Evolutionary conservation across 768 basidiomycete genomes (phyloP), one percentile per base, ranked within the genome.

Genomic region (Mycena vitilis): DNA sequence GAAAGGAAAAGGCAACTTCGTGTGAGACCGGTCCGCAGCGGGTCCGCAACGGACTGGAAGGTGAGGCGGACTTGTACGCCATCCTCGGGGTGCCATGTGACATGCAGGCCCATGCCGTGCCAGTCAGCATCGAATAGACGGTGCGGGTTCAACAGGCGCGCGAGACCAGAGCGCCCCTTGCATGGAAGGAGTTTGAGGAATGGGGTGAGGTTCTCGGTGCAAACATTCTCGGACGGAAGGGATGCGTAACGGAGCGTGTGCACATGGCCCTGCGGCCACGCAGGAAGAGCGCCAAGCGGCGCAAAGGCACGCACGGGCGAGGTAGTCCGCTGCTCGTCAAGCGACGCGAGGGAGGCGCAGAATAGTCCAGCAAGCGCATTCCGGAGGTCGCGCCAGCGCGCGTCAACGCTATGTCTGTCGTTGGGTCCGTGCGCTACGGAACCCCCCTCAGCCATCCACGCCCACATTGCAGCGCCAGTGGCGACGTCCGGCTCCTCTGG

Each of bases 141-240:
- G 72, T 97, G 94, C 0, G 95, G 93, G 75, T 96, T 94, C 51
- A 99, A 82, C 25, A 98, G 84, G 18, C 80, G 83, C 0, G 95
- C 93, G 23, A 98, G 85, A 15, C 98, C 96, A 0, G 96, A 95
- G 22, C 86, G 81, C 7, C 93, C 89, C 75, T 98, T 95, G 83
- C 97, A 99, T 0, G 98, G 98, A 1, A 99, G 82, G 12, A 98
- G 88, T 76, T 97, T 95, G 65, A 98, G 85, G 81, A 99, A 98
- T 0, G 98, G 97, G 0, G 97, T 98, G 11, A 99, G 82, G 75
- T 98, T 98, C 76, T 99, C 98, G 6, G 97, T 99, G 76, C 97
- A 99, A n/a, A 98, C 93, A 72, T 91, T 84, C 75, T 96, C 94
- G 4, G 91, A 93, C 9, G 93, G 92, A 22, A 92, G 85, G 10